Percentiles rank a stretch among this genome's conserved stretches.
Evolutionary conservation across 192 early-diverging fungal species (phyloP).

Genomic region (Backusella parvicylindrica): DNA sequence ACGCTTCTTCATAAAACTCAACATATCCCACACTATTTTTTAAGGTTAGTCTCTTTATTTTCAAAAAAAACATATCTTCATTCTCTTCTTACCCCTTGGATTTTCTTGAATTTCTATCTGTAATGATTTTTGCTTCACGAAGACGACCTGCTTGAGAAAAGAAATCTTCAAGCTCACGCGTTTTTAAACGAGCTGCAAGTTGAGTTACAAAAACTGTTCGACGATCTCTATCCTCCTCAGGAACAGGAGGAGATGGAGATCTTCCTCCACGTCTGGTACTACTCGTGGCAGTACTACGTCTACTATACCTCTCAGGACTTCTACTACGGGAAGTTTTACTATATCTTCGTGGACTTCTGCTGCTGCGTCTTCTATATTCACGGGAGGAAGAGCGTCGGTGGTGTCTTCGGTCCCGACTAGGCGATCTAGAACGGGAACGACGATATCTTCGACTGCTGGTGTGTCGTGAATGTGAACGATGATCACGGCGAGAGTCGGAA

Average conservation of each 20-base stretch:
- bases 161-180: conserved; percentile 84
- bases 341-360: conserved; percentile 35
- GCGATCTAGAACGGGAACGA: conserved; percentile 37
- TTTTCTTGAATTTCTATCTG: conserved; percentile 77
- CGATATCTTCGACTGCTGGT: conserved; percentile 39
- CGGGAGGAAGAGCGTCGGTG: conserved; percentile 22
- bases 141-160: conserved; percentile 81
- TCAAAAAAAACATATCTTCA: not conserved
- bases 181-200: conserved; percentile 74
- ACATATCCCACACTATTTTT: conserved; percentile 87
- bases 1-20: conserved; percentile 87
- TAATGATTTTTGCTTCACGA: conserved; percentile 82
- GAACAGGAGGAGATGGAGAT: conserved; percentile 67
- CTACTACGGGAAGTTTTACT: conserved; percentile 25
- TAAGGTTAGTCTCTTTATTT: too few species aligned
- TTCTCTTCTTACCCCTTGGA: conserved; percentile 75
- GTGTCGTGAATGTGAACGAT: conserved; percentile 40
- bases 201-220: conserved; percentile 97
- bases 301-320: conserved; percentile 8
- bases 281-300: not conserved
- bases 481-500: conserved; percentile 37
- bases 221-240: conserved; percentile 77
- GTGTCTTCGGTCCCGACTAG: conserved; percentile 31
- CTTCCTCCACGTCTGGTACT: conserved; percentile 39
- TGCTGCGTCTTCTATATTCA: conserved; percentile 37